Evolutionary conservation across 352 stramenopile species (phyloP), one percentile per base, ranked within the genome.

Genomic region (Phytophthora tentaculata): DNA sequence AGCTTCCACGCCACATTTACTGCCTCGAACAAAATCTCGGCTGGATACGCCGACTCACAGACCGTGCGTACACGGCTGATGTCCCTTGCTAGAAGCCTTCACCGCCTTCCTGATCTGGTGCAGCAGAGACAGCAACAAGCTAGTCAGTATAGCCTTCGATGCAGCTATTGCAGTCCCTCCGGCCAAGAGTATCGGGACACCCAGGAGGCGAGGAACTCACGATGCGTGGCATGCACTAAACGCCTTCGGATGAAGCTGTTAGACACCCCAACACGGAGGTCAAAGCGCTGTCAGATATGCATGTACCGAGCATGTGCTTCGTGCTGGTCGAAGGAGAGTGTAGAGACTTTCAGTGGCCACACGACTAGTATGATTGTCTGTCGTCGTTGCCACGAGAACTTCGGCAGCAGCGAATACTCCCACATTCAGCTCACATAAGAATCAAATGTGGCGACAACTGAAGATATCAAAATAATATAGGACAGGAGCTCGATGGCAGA

Each of bases 201-300:
- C 0, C n/a, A 23, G 10, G 53, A 68, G n/a, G 55, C 57, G 10
- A 70, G 57, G 12, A 86, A 83, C 45, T 61, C 71, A 10, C 52
- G 61, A 7, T 87, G 79, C 26, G 73, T 80, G 39, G 74, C 67
- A 28, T 87, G 79, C 47, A 82, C 79, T n/a, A 83, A 79, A 56
- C 67, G 65, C 7, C 59, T 75, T 48, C 61, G 71, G 2, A 59
- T 87, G 35, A 71, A 65, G 19, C 14, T 87, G 13, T 49, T 84
- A 20, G 54, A 71, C 22, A 48, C 69, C 13, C 72, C 71, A 22
- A 77, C 69, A 17, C 63, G 68, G 16, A 63, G 63, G 28, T 75
- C 67, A 9, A 76, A 76, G 22, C 74, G 76, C 9, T 87, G 79
- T n/a, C 58, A 81, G 16, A 70, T 87, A 1, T 87, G 79, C 66